A percentile compares a stretch with the other conserved stretches of the same genome.
phyloP scores from a whole-genome alignment of 495 filamentous ascomycete genomes.

The Penicillium cosmopolitanum region DNA sequence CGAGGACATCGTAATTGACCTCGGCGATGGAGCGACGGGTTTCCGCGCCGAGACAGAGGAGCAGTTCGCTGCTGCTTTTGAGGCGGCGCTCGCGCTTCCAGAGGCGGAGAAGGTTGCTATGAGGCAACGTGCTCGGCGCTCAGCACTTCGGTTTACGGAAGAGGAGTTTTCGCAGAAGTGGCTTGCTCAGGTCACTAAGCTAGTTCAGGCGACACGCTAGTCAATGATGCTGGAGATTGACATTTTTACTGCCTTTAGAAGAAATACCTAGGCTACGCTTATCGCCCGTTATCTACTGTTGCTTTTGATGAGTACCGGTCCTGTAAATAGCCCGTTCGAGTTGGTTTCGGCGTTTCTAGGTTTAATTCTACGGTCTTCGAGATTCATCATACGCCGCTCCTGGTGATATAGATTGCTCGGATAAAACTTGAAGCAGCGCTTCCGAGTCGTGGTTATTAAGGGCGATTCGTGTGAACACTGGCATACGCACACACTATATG shows the following conservation, averaged over 20 bases:
- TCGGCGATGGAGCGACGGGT: constrained; percentile 78
- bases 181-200: constrained; percentile 68
- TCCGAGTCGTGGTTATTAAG: too few relatives aligned
- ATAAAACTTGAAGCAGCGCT: too few relatives aligned
- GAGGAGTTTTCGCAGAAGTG: constrained; percentile 79
- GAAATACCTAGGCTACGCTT: constrained; percentile 1
- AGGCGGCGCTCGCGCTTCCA: constrained; percentile 70
- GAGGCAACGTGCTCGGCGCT: constrained; percentile 72
- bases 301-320: neutral
- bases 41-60: constrained; percentile 78
- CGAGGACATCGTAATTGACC: constrained; percentile 82
- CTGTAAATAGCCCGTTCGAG: too few relatives aligned
- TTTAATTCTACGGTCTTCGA: too few relatives aligned
- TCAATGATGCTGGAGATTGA: neutral
- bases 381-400: too few relatives aligned
- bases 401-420: too few relatives aligned
- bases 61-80: constrained; percentile 80
- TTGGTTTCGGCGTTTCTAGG: too few relatives aligned
- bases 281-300: neutral
- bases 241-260: constrained; percentile 1
- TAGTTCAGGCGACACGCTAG: constrained; percentile 53
- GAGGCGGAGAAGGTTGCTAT: constrained; percentile 69
- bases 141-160: constrained; percentile 83
- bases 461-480: too few relatives aligned
- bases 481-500: too few relatives aligned